Evolutionary conservation across 305 asterid species (phyloP), one percentile per base, ranked within the genome.

Genomic region (Solanum hybrid): DNA sequence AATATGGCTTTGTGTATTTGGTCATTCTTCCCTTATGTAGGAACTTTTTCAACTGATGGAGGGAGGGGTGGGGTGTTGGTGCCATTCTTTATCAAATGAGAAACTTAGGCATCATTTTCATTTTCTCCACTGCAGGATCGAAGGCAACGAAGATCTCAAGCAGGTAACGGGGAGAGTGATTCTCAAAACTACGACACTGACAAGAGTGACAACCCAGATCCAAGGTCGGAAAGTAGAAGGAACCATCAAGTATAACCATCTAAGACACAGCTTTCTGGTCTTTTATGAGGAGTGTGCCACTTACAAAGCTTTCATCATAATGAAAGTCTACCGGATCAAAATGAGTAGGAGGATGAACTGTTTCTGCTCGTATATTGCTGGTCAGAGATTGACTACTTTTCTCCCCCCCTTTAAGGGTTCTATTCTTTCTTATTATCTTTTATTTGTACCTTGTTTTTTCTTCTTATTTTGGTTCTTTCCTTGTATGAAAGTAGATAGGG

Each of bases 91-190:
- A 78, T 42, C 56, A 42, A 42, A 12, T 42, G 76, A 56, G 31
- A 51, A 84, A 38, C 51, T 72, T 85, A 38, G 10, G 29, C 26
- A 75, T 89, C 72, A 26, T 81, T 72, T 89, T 86, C 51, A 7
- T 89, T 26, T 87, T 64, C 32, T 4, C 24, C 46, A 77, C 51
- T 90, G 11, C 79, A 97, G 99, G 98, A 95, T 88, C 97, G 99
- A 90, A 96, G 98, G 94, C 94, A 94, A 87, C 92, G 97, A 90
- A 94, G 90, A 92, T 89, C 94, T 60, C 97, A 95, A 82, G 96
- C 96, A 66, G 92, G 92, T 78, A 95, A 97, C 92, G 91, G 78
- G 27, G 99, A 95, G 92, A 92, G 92, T 38, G 98, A 97, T 46
- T 81, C 93, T 22, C 95, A 94, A 77, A 95, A 88, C 89, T 93